Evolutionary conservation across 768 basidiomycete species (phyloP).

Genomic region (Hypsizygus marmoreus): DNA sequence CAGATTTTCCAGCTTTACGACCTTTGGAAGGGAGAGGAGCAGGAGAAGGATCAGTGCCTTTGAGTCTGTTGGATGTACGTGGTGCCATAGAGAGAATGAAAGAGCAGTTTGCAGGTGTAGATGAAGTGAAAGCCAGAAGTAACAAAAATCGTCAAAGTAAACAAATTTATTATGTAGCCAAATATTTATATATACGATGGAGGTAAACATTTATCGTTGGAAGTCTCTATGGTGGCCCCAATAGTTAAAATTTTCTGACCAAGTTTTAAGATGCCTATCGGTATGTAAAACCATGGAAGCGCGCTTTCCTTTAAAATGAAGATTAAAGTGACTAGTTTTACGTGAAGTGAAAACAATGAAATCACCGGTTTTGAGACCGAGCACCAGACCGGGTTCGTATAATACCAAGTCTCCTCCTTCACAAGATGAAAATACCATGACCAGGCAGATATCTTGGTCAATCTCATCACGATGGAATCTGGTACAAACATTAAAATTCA

Average conservation of each 20-base stretch:
- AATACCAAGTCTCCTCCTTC: constrained; percentile 25
- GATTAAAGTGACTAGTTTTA: constrained; percentile 25
- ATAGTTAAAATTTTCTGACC: constrained; percentile 1
- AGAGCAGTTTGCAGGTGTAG: too few relatives aligned
- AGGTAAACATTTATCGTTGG: too few relatives aligned
- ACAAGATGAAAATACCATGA: constrained; percentile 22
- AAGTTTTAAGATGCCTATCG: constrained; percentile 8
- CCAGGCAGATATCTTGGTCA: constrained; percentile 24
- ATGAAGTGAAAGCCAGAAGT: too few relatives aligned
- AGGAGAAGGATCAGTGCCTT: too few relatives aligned
- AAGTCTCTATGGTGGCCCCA: neutral
- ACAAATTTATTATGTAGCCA: too few relatives aligned
- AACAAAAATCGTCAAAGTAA: too few relatives aligned
- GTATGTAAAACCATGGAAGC: constrained; percentile 22
- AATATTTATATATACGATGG: too few relatives aligned
- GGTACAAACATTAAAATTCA: constrained; percentile 25
- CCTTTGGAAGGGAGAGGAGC: too few relatives aligned
- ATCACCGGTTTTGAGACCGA: constrained; percentile 21
- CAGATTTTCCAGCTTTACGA: too few relatives aligned
- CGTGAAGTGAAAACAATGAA: constrained; percentile 22
- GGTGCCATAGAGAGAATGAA: too few relatives aligned
- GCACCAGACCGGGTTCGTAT: constrained; percentile 24
- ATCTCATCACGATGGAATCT: constrained; percentile 20
- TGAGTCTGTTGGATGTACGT: too few relatives aligned
- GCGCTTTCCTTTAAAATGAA: constrained; percentile 19